Evolutionary conservation across 106 monocot species (phyloP).

Genomic region (Dioscorea zingiberensis): DNA sequence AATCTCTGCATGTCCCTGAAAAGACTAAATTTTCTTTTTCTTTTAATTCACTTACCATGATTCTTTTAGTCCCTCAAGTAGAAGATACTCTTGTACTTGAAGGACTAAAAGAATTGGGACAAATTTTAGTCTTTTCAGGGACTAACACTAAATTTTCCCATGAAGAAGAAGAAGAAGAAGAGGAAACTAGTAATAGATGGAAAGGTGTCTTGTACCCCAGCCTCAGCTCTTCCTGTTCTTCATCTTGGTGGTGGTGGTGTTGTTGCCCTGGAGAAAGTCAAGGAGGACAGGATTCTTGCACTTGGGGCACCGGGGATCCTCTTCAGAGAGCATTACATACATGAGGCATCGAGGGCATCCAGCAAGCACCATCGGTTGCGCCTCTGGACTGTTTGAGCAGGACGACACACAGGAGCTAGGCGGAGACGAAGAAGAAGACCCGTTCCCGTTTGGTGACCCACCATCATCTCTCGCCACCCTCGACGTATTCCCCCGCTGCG

Average conservation of each 20-base stretch:
- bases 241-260: conserved; percentile 16
- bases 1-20: no score
- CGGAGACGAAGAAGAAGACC: conserved; percentile 36
- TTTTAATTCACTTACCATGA: no score
- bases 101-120: no score
- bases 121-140: no score
- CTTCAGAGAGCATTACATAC: conserved; percentile 90
- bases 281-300: conserved; percentile 86
- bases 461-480: conserved; percentile 12
- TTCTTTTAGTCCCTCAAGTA: no score
- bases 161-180: no score
- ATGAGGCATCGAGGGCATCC: conserved; percentile 87
- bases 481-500: conserved; percentile 30
- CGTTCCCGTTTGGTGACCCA: conserved; percentile 16
- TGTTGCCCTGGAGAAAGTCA: conserved; percentile 50
- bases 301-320: conserved; percentile 83
- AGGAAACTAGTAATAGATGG: no score
- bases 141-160: no score
- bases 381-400: conserved; percentile 46
- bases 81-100: no score
- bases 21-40: no score
- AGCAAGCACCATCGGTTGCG: conserved; percentile 80
- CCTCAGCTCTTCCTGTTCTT: conserved; percentile 22
- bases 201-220: background rate
- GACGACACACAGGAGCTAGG: conserved; percentile 78